Base-by-base conservation (phyloP, 371 early-diverging fungal species). In the Pancytospora epiphaga region DNA sequence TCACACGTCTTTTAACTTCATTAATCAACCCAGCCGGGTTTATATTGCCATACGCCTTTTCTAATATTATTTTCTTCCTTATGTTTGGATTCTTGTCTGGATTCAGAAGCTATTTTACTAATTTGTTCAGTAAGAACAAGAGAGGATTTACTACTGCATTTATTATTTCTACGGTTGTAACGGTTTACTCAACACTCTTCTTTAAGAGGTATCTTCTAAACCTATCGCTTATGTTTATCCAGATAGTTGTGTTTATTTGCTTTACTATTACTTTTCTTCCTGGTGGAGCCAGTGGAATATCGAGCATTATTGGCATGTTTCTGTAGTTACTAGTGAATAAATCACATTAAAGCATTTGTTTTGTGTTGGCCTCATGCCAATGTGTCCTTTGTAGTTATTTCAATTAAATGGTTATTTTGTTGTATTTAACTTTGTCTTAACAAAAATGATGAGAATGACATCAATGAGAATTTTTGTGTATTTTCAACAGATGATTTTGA, bases 61-160 rank as follows among this genome's bases (percentile, higher is more conserved):
- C 73, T 3, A 80, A 80, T 50, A 61, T 75, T 19, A 22, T 80
- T 18, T 80, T 80, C 60, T 80, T 77, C 50, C 43, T 62, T n/a
- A 75, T 75, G 76, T 67, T 77, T 58, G 80, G 80, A 15, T 80
- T 80, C 56, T 32, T 77, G 0, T 54, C 73, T 18, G 80, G 80
- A 63, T 80, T 80, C 58, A 72, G 54, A 58, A 70, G n/a, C n/a
- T 79, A 79, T 51, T 56, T 79, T 6, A 70, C 30, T n/a, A 64
- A 63, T 22, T n/a, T 75, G 18, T 71, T 76, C 38, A 62, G 58
- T n/a, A 50, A 52, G 39, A 67, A 71, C 27, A 79, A 73, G 58
- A 60, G 72, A 62, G n/a, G 29, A 3, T 74, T 70, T 40, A 74
- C 77, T 32, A 37, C 58, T 22, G 37, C 72, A 18, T 79, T 79